Conservation (phyloP, 1,284 basidiomycete species). For the Melampsora americana region DNA sequence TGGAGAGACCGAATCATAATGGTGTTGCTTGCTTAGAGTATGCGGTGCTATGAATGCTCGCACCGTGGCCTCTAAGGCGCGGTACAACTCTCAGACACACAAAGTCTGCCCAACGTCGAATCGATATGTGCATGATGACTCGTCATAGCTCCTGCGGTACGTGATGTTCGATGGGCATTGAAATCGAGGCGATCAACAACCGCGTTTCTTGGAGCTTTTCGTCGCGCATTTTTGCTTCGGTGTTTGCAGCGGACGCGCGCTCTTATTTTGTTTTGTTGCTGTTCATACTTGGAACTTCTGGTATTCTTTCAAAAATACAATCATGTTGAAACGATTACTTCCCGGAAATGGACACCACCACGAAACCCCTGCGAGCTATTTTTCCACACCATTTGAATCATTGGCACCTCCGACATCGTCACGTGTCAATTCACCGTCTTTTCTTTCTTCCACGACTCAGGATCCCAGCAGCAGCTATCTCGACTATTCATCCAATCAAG, state of each 20-base stretch:
- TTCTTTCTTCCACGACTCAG: background rate
- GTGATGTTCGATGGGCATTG: too few species aligned
- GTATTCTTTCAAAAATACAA: background rate
- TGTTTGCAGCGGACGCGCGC: too few species aligned
- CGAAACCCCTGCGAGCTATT: background rate
- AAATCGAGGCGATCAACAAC: too few species aligned
- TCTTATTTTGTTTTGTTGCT: too few species aligned
- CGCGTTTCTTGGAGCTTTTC: too few species aligned
- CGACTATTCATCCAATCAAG: background rate
- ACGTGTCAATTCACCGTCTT: conserved; percentile 5
- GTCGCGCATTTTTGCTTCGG: too few species aligned
- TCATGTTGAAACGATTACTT: conserved; percentile 10
- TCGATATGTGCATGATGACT: background rate
- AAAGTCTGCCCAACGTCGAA: background rate
- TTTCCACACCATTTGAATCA: background rate
- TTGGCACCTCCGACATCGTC: background rate
- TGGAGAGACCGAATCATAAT: too few species aligned
- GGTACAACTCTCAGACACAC: too few species aligned
- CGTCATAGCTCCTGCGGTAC: background rate
- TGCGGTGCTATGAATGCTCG: too few species aligned
- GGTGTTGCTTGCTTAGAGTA: too few species aligned
- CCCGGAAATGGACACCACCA: conserved; percentile 4
- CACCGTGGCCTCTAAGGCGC: too few species aligned
- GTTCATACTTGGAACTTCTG: too few species aligned
- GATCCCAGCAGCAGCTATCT: background rate